Evolutionary conservation across 2,329 filamentous ascomycete genomes (phyloP).

Genomic region (Ceratocystiopsis brevicomis): DNA sequence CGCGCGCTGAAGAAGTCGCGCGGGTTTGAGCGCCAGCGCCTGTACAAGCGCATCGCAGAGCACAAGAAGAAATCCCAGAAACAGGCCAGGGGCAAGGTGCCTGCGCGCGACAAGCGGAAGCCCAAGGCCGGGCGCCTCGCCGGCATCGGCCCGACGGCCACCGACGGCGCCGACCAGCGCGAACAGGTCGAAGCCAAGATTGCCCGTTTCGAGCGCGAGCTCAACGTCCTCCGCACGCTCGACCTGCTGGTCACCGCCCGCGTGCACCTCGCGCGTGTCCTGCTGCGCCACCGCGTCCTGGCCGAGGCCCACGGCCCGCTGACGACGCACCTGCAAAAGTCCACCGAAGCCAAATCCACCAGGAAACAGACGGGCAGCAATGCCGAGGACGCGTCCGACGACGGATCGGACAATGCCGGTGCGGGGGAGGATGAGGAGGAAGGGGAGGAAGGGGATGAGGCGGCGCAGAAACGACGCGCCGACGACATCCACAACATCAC

Average conservation of each 20-base stretch:
- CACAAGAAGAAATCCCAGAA: slow-evolving; percentile 14
- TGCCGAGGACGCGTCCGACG: background rate
- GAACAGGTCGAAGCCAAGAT: slow-evolving; percentile 23
- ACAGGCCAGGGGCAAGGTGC: background rate
- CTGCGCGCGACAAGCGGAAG: no score
- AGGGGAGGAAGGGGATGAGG: background rate
- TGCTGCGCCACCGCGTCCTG: slow-evolving; percentile 34
- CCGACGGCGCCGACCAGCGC: slow-evolving; percentile 7
- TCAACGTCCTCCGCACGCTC: slow-evolving; percentile 37
- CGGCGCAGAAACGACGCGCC: slow-evolving; percentile 5
- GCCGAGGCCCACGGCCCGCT: slow-evolving; percentile 30
- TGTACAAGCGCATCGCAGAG: slow-evolving; percentile 39
- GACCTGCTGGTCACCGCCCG: slow-evolving; percentile 38
- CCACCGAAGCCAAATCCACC: slow-evolving; percentile 29
- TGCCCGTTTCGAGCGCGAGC: slow-evolving; percentile 41
- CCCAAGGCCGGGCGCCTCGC: background rate
- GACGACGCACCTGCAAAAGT: slow-evolving; percentile 2
- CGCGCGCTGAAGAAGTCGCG: slow-evolving; percentile 54
- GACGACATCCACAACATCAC: slow-evolving; percentile 43
- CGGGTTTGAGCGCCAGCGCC: slow-evolving; percentile 61
- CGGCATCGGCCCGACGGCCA: background rate
- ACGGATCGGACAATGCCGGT: no score
- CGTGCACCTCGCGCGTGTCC: slow-evolving; percentile 33
- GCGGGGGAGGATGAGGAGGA: background rate
- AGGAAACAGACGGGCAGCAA: slow-evolving; percentile 13